phyloP scores from a whole-genome alignment of 2,329 filamentous ascomycete species.

The Fusarium nodosum region DNA sequence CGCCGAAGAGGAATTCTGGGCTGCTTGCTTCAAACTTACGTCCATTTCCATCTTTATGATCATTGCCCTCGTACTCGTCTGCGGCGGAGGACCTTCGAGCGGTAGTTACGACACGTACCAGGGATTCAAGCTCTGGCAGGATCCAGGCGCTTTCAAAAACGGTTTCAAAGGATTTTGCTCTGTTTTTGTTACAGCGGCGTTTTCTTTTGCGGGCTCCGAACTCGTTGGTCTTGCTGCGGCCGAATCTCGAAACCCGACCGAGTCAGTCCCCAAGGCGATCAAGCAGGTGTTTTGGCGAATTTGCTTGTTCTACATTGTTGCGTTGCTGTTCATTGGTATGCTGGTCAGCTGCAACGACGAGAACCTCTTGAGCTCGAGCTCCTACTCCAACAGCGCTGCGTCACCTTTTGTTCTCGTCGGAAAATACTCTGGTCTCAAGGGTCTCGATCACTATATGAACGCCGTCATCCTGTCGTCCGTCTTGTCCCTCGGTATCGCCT shows the following conservation, averaged over 20 bases:
- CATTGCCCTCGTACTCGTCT: conserved; percentile 69
- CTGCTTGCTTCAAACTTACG: conserved; percentile 67
- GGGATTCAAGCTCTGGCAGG: conserved; percentile 56
- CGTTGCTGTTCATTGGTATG: conserved; percentile 63
- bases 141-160: conserved; percentile 70
- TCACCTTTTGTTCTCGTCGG: conserved; percentile 67
- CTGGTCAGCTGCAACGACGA: conserved; percentile 59
- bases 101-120: conserved; percentile 59
- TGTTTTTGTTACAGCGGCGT: conserved; percentile 78
- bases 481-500: conserved; percentile 67
- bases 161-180: conserved; percentile 79
- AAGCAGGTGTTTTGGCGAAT: conserved; percentile 76
- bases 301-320: conserved; percentile 64
- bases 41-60: conserved; percentile 74
- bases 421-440: conserved; percentile 62
- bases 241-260: conserved; percentile 75
- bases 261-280: conserved; percentile 81
- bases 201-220: conserved; percentile 77
- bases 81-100: conserved; percentile 67
- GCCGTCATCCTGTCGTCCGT: conserved; percentile 67
- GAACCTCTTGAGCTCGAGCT: conserved; percentile 56
- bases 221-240: conserved; percentile 78
- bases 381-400: conserved; percentile 38
- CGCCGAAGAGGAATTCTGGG: conserved; percentile 69
- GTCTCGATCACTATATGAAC: conserved; percentile 67